Evolutionary conservation across 2,329 filamentous ascomycete species (phyloP).

Genomic region (Coniochaeta hoffmannii): DNA sequence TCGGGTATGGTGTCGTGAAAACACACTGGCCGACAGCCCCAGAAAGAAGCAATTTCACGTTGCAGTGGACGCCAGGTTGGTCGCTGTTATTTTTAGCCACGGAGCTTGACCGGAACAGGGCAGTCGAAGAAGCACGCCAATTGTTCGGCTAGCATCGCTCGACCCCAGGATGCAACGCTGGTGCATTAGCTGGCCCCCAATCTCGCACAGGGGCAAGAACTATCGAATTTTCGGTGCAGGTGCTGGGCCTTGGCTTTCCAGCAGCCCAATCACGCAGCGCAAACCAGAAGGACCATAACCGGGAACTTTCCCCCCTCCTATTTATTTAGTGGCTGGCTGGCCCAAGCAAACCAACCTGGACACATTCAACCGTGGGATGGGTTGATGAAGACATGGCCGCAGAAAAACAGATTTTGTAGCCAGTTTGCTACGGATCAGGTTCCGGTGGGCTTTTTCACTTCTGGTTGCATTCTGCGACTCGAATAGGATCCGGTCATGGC

Average conservation of each 20-base stretch:
- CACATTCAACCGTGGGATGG: too few relatives aligned
- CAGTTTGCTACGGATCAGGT: too few relatives aligned
- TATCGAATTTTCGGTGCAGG: neutral
- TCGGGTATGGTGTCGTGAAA: too few relatives aligned
- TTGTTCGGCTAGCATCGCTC: neutral
- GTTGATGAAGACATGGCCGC: too few relatives aligned
- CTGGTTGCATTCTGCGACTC: too few relatives aligned
- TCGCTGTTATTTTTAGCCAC: neutral
- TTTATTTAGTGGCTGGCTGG: too few relatives aligned
- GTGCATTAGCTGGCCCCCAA: neutral
- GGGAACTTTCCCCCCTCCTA: neutral
- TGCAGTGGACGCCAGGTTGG: too few relatives aligned
- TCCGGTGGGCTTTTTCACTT: too few relatives aligned
- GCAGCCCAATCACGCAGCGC: neutral
- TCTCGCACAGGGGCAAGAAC: neutral
- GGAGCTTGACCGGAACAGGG: neutral
- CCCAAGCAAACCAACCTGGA: too few relatives aligned
- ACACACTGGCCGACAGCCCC: too few relatives aligned
- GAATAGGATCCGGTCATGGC: too few relatives aligned
- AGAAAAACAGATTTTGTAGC: too few relatives aligned
- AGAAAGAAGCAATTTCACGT: neutral
- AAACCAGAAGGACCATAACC: neutral
- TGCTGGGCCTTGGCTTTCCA: neutral
- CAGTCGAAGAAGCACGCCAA: neutral
- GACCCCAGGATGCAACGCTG: constrained; percentile 7